Base-by-base conservation (phyloP, 1,284 basidiomycete genomes). In the Inonotus obliquus region DNA sequence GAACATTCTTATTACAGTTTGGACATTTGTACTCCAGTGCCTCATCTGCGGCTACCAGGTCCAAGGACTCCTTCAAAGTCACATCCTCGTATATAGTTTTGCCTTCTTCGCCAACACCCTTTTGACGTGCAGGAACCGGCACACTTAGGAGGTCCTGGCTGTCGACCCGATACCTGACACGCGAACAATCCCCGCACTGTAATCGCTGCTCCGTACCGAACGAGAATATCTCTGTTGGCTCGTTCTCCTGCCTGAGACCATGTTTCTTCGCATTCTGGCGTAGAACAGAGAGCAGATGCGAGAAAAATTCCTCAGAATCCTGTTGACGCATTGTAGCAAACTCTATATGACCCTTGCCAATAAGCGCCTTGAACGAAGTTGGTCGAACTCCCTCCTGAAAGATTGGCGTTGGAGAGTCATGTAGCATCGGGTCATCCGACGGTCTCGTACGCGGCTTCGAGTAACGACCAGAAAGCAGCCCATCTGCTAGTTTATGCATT, bases 271-370 rank as follows among this genome's bases (percentile, higher is more conserved):
- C 76, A 68, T 91, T 81, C 65, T 86, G 75, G 56, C 92, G 80
- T 14, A 97, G 75, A 17, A 84, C 79, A 2, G 83, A 84, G 57
- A 98, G 69, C 9, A 98, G 76, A 73, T 96, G 85, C 59, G 85
- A 82, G 63, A 99, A 81, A 76, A 99, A 99, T 74, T 99, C 96
- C 70, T 98, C 95, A 1, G 96, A 87, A 70, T 99, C 96, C 73
- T 99, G 96, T 74, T 99, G 96, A 49, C 86, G 83, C 96, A 98
- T 98, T 19, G 95, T 98, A 35, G 92, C 82, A 70, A 99, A 99
- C 75, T 98, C 96, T 56, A 86, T 85, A 70, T 99, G 96, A 0
- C 94, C 94, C 68, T 91, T 92, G 2, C 96, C 96, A 39, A 98
- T 84, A 14, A 98, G 82, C 1, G 86, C 78, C 74, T 98, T 98